A percentile compares a stretch with the other conserved stretches of the same genome.
These are phyloP conservation scores for Aphanomyces euteiches DNA, from an alignment of 352 stramenopile species.

Conservation along the genomic window DNA sequence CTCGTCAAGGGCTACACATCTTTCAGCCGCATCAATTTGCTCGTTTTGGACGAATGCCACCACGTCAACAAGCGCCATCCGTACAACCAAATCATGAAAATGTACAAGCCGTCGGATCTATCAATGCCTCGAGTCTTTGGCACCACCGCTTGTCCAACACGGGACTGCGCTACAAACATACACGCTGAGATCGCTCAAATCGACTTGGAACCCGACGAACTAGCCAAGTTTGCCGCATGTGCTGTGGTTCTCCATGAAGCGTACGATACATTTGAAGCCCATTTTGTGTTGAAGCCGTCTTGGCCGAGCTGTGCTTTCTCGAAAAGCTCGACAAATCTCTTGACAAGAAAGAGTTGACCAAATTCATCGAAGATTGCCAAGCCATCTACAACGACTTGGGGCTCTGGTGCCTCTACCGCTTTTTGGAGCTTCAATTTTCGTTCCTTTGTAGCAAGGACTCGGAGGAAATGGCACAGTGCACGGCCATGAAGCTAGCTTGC, in stretches of 20 bases:
- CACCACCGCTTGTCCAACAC: conserved; percentile 71
- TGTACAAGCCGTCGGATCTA: conserved; percentile 46
- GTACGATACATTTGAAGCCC: conserved; percentile 35
- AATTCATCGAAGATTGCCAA: conserved; percentile 55
- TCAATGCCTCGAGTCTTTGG: conserved; percentile 79
- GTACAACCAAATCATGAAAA: conserved; percentile 84
- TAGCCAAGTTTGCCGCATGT: conserved; percentile 54
- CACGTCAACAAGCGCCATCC: conserved; percentile 85
- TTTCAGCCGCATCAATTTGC: conserved; percentile 73
- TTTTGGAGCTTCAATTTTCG: conserved; percentile 64
- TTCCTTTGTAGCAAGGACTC: conserved; percentile 49
- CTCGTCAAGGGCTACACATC: conserved; percentile 79
- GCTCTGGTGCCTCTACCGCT: conserved; percentile 71
- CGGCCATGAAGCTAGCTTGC: conserved; percentile 40
- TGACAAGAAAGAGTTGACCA: conserved; percentile 50
- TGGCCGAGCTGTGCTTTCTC: conserved; percentile 33
- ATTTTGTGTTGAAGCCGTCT: neutral
- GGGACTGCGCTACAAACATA: conserved; percentile 65
- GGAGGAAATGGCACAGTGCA: conserved; percentile 46
- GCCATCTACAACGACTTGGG: conserved; percentile 61
- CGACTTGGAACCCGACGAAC: conserved; percentile 50
- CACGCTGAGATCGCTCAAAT: conserved; percentile 68
- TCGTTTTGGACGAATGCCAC: conserved; percentile 90
- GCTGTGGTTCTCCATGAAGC: conserved; percentile 61
- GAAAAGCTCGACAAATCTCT: conserved; percentile 48